A percentile compares a stretch with the other conserved stretches of the same genome.
Evolutionary conservation across 169 alveolate genomes (phyloP).

Genomic region (Perkinsus chesapeaki): DNA sequence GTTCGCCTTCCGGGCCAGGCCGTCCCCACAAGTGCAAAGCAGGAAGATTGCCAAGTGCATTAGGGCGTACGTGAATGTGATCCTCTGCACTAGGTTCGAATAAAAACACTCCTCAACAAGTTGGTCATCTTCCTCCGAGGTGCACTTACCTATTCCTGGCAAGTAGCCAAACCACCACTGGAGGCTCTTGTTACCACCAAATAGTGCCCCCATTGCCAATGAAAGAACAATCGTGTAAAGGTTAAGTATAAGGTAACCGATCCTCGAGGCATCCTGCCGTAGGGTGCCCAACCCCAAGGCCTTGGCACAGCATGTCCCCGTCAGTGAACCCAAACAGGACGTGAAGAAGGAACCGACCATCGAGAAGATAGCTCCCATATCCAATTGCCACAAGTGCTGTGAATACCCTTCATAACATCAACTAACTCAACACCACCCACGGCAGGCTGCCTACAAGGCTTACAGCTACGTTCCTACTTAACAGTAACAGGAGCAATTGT

Average conservation of each 20-base stretch:
- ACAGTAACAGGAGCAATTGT: no score
- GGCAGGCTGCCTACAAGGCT: no score
- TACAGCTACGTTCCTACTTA: no score
- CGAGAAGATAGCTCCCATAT: not conserved
- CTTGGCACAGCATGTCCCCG: not conserved
- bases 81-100: not conserved
- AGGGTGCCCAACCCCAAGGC: not conserved
- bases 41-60: not conserved
- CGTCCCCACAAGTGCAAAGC: not conserved
- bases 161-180: constrained; percentile 1
- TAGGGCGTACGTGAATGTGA: not conserved
- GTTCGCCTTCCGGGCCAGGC: not conserved
- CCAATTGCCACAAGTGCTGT: not conserved
- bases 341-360: not conserved
- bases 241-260: not conserved
- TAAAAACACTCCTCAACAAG: not conserved
- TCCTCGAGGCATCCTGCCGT: not conserved
- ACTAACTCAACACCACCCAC: not conserved
- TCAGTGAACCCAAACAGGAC: not conserved
- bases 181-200: not conserved
- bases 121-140: not conserved
- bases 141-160: not conserved
- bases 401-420: not conserved
- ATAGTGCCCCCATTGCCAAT: not conserved
- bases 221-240: not conserved